Percentiles rank a stretch among this genome's conserved stretches.
Conservation (phyloP, 345 rosid species). For the Schrenkiella parvula region DNA sequence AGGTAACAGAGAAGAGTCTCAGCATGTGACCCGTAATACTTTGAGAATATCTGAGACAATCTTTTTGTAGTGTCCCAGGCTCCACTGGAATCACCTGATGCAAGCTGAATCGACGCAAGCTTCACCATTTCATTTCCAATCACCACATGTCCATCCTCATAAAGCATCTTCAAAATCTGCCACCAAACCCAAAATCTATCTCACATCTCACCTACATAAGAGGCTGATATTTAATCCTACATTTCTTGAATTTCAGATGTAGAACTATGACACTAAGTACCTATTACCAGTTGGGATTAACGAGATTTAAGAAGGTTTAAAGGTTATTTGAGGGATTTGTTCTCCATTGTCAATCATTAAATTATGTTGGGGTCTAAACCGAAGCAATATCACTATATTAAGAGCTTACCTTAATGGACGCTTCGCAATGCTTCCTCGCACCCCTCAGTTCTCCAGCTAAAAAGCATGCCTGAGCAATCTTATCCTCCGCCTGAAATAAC, state of each 20-base stretch:
- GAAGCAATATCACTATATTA: not conserved
- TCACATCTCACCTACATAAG: not conserved
- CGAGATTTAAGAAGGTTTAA: not conserved
- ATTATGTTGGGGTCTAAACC: not conserved
- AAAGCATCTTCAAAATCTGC: conserved; percentile 68
- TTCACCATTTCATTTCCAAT: conserved; percentile 79
- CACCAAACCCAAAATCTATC: conserved; percentile 8
- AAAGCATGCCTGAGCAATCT: conserved; percentile 64
- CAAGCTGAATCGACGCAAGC: conserved; percentile 61
- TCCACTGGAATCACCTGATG: conserved; percentile 41
- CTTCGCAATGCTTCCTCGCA: conserved; percentile 59
- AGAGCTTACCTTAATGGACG: conserved; percentile 52
- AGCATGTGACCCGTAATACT: conserved; percentile 57
- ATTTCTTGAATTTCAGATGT: not conserved
- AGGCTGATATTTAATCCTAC: not conserved
- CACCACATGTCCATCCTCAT: conserved; percentile 55
- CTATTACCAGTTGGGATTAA: not conserved
- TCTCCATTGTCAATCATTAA: not conserved
- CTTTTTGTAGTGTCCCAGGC: conserved; percentile 42
- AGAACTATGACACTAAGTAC: not conserved
- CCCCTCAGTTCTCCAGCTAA: conserved; percentile 48
- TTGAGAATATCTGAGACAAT: conserved; percentile 38
- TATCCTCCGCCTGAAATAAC: conserved; percentile 62
- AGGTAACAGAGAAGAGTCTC: conserved; percentile 45
- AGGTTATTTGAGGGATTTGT: not conserved